Base-by-base conservation (phyloP, 2,329 filamentous ascomycete species). In the Leptographium procerum region DNA sequence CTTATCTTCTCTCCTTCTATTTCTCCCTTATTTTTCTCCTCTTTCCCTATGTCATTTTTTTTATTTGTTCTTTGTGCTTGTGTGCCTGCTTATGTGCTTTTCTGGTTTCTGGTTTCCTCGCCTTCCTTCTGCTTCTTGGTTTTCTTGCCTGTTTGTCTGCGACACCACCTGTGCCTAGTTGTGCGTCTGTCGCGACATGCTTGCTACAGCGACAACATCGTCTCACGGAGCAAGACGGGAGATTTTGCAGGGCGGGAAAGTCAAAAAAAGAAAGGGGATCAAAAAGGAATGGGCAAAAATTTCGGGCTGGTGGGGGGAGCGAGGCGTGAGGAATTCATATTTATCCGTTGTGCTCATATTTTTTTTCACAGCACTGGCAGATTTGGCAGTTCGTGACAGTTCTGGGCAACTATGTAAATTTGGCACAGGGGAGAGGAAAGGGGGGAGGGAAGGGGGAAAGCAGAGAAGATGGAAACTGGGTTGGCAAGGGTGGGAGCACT, bases 241-340 rank as follows among this genome's bases (percentile, higher is more conserved):
- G 50, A 52, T 52, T 52, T 52, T 52, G 50, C 50, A 52, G 50
- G 55, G 33, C 29, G 47, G 22, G 55, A 52, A 28, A 45, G 33
- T 24, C 34, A 33, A 28, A 55, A 45, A 40, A 26, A 54, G 22
- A 31, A 52, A 54, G 58, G 57, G 55, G 56, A 59, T 36, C 59
- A 56, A 53, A 53, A 51, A 51, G 55, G 40, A 48, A 59, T 52
- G 34, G 45, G 22, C 51, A 56, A 56, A 55, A 51, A 55, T 4
- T 43, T 47, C 34, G 57, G 57, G 54, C 48, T 50, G 59, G 59
- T 5, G 57, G 51, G 56, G 55, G 59, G 45, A 62, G 62, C 59
- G 62, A 54, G 59, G 62, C 61, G 62, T 57, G 58, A 58, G 59
- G 58, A n/a, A 52, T 52, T 45, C 55, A 54, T 55, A 34, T 58